Conservation (phyloP, 1,139 yeast species). For the Nakaseomyces uthaithaninus region DNA sequence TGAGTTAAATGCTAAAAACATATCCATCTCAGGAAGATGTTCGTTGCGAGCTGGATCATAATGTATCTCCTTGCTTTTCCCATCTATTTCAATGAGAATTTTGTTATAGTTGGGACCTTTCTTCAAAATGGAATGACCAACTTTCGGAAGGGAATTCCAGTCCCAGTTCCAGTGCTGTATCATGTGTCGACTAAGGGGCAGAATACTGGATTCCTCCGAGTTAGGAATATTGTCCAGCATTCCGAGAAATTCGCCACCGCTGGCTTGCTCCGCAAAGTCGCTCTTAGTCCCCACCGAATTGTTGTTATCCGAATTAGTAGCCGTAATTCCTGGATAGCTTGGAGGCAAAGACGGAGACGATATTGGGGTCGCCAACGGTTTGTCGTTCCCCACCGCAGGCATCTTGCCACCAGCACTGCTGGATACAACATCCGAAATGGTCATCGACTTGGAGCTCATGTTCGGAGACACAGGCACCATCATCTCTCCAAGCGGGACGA, state of each 20-base stretch:
- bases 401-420: neutral
- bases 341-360: conserved; percentile 3
- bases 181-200: conserved; percentile 7
- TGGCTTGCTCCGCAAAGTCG: neutral
- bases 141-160: conserved; percentile 21
- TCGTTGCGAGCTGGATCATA: conserved; percentile 25
- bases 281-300: neutral
- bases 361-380: neutral
- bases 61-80: conserved; percentile 21
- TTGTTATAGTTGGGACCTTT: conserved; percentile 9
- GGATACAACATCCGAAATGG: neutral
- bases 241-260: neutral
- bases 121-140: conserved; percentile 11
- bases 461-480: conserved; percentile 1
- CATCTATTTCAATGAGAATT: conserved; percentile 16
- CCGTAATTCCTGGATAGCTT: neutral
- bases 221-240: neutral
- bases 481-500: neutral
- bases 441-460: conserved; percentile 1
- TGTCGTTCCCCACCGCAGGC: too few species aligned
- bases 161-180: conserved; percentile 15
- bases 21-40: conserved; percentile 20
- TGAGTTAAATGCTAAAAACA: conserved; percentile 24
- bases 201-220: neutral
- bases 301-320: neutral